phyloP scores from a whole-genome alignment of 768 basidiomycete species.

The Antrodiella citrinella region DNA sequence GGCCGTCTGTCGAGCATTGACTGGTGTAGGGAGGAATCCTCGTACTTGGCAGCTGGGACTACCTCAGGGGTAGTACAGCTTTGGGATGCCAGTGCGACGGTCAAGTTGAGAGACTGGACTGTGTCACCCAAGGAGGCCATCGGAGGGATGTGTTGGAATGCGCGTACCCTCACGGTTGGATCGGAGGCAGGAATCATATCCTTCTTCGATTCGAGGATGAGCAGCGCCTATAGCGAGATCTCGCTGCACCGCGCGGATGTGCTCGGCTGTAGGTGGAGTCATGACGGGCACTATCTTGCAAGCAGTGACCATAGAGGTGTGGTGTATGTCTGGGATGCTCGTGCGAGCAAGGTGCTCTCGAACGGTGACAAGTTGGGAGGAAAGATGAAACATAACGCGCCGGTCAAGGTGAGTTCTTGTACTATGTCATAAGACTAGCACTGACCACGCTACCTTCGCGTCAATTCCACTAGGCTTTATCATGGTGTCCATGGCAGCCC shows the following conservation, averaged over 20 bases:
- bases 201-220: slow-evolving; percentile 29
- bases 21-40: slow-evolving; percentile 40
- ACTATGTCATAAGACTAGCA: not conserved
- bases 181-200: slow-evolving; percentile 29
- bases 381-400: slow-evolving; percentile 34
- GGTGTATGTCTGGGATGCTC: slow-evolving; percentile 37
- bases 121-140: slow-evolving; percentile 25
- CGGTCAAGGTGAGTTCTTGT: slow-evolving; percentile 31
- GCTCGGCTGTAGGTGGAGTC: slow-evolving; percentile 34
- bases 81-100: slow-evolving; percentile 38
- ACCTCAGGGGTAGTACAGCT: slow-evolving; percentile 42
- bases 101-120: slow-evolving; percentile 26
- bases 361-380: slow-evolving; percentile 25
- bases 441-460: not conserved
- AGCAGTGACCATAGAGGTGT: slow-evolving; percentile 33
- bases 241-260: slow-evolving; percentile 27
- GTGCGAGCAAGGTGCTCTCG: slow-evolving; percentile 25
- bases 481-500: slow-evolving; percentile 71
- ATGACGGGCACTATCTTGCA: slow-evolving; percentile 31
- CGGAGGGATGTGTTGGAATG: slow-evolving; percentile 35
- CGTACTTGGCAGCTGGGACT: slow-evolving; percentile 44
- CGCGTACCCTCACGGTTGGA: slow-evolving; percentile 30
- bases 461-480: slow-evolving; percentile 40
- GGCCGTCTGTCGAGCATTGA: slow-evolving; percentile 39
- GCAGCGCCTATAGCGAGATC: slow-evolving; percentile 20